Conservation (phyloP, 176 grass and related monocot species). For the Elaeis guineensis region DNA sequence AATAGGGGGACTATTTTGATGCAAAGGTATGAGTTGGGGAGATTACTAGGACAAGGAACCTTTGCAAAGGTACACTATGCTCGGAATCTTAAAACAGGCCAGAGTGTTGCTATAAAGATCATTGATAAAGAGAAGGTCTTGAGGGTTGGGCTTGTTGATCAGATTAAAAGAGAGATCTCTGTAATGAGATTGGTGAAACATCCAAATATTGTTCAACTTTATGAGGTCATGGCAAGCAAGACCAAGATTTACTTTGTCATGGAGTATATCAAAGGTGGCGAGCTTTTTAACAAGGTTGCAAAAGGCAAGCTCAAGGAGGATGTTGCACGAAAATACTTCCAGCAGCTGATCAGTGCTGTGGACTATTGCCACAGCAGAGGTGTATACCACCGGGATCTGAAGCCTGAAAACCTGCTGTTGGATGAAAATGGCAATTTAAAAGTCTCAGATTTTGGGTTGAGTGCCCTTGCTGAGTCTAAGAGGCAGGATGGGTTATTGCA, state of each 20-base stretch:
- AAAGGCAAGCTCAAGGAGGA: conserved; percentile 73
- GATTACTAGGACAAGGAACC: conserved; percentile 78
- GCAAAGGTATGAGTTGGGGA: conserved; percentile 74
- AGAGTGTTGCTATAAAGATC: conserved; percentile 89
- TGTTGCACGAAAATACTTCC: conserved; percentile 72
- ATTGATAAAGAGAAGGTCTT: conserved; percentile 86
- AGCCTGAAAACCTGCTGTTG: conserved; percentile 83
- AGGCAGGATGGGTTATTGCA: conserved; percentile 77
- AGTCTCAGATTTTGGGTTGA: conserved; percentile 97
- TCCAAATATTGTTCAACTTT: conserved; percentile 75
- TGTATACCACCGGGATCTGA: conserved; percentile 86
- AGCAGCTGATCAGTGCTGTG: conserved; percentile 74
- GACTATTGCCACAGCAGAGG: conserved; percentile 94
- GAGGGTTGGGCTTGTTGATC: conserved; percentile 80
- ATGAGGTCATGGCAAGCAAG: conserved; percentile 93
- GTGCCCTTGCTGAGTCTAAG: conserved; percentile 68
- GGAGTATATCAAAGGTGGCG: conserved; percentile 91
- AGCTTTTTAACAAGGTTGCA: conserved; percentile 79
- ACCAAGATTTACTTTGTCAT: conserved; percentile 86
- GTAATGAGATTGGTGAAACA: conserved; percentile 88
- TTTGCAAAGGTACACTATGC: conserved; percentile 97
- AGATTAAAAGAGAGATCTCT: conserved; percentile 90
- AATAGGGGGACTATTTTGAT: conserved; percentile 58
- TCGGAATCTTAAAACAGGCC: conserved; percentile 53
- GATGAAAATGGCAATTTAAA: conserved; percentile 87